Evolutionary conservation across 2,329 filamentous ascomycete species (phyloP).

Genomic region (Cryphonectria radicalis): DNA sequence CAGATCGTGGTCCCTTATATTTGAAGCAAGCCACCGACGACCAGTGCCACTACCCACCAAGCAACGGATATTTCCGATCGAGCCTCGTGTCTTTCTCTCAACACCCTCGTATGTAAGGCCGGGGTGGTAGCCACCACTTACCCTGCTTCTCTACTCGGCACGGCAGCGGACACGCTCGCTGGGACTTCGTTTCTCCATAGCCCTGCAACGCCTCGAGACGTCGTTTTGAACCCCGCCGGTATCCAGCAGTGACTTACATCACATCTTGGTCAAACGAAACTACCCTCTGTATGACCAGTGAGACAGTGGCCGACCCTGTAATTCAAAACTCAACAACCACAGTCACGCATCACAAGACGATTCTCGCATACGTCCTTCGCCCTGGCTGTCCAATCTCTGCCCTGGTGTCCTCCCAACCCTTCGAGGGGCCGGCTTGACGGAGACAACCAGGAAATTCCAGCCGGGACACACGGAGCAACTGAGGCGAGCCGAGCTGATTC

Average conservation of each 20-base stretch:
- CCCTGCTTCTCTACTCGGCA: constrained; percentile 8
- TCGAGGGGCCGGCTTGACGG: constrained; percentile 30
- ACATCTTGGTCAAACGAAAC: constrained; percentile 13
- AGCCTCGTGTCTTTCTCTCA: constrained; percentile 6
- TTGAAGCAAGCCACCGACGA: constrained; percentile 24
- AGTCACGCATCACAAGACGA: constrained; percentile 25
- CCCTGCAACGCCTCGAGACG: neutral
- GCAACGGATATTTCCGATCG: constrained; percentile 13
- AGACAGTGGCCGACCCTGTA: constrained; percentile 23
- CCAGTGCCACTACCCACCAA: constrained; percentile 31
- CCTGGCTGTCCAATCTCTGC: constrained; percentile 35
- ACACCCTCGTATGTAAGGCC: constrained; percentile 11
- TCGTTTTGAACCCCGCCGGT: neutral
- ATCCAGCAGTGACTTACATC: constrained; percentile 15
- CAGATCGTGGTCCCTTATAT: constrained; percentile 28
- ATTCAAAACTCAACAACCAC: constrained; percentile 16
- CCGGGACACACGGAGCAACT: constrained; percentile 18
- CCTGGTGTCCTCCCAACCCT: constrained; percentile 32
- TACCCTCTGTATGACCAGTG: constrained; percentile 27
- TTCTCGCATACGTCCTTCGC: constrained; percentile 29
- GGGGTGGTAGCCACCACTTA: constrained; percentile 10
- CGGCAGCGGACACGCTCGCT: neutral
- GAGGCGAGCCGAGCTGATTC: constrained; percentile 16
- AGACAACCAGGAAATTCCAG: constrained; percentile 26
- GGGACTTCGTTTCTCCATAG: neutral